phyloP scores from a whole-genome alignment of 108 stramenopile genomes.

The Conticribra weissflogii region DNA sequence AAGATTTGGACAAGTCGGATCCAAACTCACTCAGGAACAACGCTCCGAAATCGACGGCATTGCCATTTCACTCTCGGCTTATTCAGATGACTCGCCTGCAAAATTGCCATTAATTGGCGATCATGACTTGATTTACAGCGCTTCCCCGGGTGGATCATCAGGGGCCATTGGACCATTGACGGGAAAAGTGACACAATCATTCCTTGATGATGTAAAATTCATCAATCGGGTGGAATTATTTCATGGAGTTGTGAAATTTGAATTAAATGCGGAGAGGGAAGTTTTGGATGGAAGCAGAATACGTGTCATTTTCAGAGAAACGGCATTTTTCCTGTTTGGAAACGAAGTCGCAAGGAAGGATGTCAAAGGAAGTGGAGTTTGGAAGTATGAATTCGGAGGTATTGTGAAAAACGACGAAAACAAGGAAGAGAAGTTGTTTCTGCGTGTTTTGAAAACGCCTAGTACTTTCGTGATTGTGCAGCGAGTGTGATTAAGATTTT shows the following conservation, averaged over 20 bases:
- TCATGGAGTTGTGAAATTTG: slow-evolving; percentile 31
- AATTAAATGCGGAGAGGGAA: slow-evolving; percentile 35
- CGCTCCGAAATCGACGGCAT: slow-evolving; percentile 28
- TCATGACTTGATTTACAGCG: slow-evolving; percentile 37
- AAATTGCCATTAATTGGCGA: slow-evolving; percentile 17
- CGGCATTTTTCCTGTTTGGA: slow-evolving; percentile 31
- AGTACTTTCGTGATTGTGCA: slow-evolving; percentile 44
- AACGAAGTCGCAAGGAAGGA: slow-evolving; percentile 28
- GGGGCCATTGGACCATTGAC: slow-evolving; percentile 44
- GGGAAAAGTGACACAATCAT: slow-evolving; percentile 42
- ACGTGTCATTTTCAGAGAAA: slow-evolving; percentile 46
- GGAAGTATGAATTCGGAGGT: slow-evolving; percentile 38
- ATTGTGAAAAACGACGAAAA: neutral
- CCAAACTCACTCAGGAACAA: slow-evolving; percentile 16
- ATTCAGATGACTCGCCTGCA: slow-evolving; percentile 25
- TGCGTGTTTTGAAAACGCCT: slow-evolving; percentile 45
- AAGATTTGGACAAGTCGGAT: slow-evolving; percentile 30
- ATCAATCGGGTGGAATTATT: slow-evolving; percentile 43
- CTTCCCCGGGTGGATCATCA: slow-evolving; percentile 31
- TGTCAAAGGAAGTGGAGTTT: slow-evolving; percentile 42
- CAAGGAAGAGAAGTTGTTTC: slow-evolving; percentile 17
- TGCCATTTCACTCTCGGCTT: slow-evolving; percentile 16
- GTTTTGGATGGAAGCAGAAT: slow-evolving; percentile 33
- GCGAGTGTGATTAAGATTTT: neutral
- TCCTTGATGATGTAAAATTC: slow-evolving; percentile 37